These are phyloP conservation scores for Rhodotorula sp. DNA, from an alignment of 1,284 basidiomycete species.

Conservation along the genomic window DNA sequence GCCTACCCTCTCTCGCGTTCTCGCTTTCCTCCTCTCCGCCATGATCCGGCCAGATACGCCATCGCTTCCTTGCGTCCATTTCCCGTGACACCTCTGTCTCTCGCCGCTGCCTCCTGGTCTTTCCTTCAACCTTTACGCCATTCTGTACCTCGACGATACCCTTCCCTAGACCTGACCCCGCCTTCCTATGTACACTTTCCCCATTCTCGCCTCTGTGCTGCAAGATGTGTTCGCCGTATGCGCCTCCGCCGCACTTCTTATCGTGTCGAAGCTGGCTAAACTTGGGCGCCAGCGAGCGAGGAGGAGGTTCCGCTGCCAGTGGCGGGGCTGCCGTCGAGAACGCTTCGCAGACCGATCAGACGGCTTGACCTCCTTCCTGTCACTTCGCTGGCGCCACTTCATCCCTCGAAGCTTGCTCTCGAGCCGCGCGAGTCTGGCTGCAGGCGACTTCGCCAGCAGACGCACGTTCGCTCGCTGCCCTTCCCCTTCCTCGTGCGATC, in stretches of 20 bases:
- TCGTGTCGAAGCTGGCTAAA: too few species aligned
- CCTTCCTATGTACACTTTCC: not conserved
- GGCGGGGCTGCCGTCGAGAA: too few species aligned
- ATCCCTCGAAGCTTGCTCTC: not conserved
- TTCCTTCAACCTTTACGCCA: too few species aligned
- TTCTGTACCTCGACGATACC: not conserved
- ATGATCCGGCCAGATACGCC: not conserved
- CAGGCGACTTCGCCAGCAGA: too few species aligned
- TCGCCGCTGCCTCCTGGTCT: not conserved
- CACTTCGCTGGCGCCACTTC: not conserved
- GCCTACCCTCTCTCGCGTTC: not conserved
- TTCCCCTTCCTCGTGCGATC: not conserved
- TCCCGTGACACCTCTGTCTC: not conserved
- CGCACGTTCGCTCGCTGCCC: not conserved
- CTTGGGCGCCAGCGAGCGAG: too few species aligned
- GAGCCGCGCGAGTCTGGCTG: not conserved
- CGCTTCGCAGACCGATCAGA: too few species aligned
- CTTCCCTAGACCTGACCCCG: not conserved
- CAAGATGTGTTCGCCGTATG: too few species aligned
- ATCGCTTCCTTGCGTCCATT: not conserved
- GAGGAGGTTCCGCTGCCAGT: too few species aligned
- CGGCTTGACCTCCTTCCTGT: not conserved
- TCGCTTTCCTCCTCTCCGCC: not conserved
- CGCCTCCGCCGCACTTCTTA: too few species aligned
- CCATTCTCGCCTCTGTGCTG: not conserved